These are phyloP conservation scores for Tuber melanosporum DNA, from an alignment of 495 filamentous ascomycete species.

Conservation along the genomic window DNA sequence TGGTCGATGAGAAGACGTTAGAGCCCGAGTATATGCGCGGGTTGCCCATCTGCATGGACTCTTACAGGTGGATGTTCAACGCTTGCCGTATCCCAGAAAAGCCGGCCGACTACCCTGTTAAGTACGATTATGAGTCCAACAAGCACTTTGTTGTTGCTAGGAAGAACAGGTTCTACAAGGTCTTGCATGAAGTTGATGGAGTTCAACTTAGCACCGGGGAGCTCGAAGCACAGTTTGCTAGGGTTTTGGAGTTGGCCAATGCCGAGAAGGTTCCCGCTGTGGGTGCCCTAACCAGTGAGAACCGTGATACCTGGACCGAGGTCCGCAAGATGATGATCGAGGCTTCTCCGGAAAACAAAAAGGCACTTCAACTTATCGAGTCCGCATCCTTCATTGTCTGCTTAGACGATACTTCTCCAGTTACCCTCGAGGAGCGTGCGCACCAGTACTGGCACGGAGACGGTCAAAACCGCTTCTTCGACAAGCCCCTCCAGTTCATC, in stretches of 20 bases:
- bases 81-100: slow-evolving; percentile 77
- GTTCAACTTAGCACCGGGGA: slow-evolving; percentile 77
- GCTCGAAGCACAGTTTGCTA: slow-evolving; percentile 78
- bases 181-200: slow-evolving; percentile 70
- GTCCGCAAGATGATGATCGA: slow-evolving; percentile 66
- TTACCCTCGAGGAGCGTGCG: slow-evolving; percentile 92
- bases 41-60: slow-evolving; percentile 92
- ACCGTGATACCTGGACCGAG: slow-evolving; percentile 88
- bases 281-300: slow-evolving; percentile 80
- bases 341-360: slow-evolving; percentile 67
- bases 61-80: slow-evolving; percentile 99
- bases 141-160: slow-evolving; percentile 84
- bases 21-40: slow-evolving; percentile 98
- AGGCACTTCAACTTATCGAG: slow-evolving; percentile 73
- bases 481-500: slow-evolving; percentile 97
- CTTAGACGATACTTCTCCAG: slow-evolving; percentile 83
- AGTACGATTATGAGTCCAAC: slow-evolving; percentile 64
- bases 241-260: slow-evolving; percentile 70
- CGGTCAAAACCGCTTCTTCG: slow-evolving; percentile 92
- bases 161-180: slow-evolving; percentile 98
- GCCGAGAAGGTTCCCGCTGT: slow-evolving; percentile 63
- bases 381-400: slow-evolving; percentile 87
- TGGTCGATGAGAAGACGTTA: slow-evolving; percentile 73
- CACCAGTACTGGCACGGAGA: slow-evolving; percentile 98
- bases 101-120: slow-evolving; percentile 73